These are phyloP conservation scores for Yamadazyma sp. DNA, from an alignment of 1,139 yeast species.

Conservation along the genomic window DNA sequence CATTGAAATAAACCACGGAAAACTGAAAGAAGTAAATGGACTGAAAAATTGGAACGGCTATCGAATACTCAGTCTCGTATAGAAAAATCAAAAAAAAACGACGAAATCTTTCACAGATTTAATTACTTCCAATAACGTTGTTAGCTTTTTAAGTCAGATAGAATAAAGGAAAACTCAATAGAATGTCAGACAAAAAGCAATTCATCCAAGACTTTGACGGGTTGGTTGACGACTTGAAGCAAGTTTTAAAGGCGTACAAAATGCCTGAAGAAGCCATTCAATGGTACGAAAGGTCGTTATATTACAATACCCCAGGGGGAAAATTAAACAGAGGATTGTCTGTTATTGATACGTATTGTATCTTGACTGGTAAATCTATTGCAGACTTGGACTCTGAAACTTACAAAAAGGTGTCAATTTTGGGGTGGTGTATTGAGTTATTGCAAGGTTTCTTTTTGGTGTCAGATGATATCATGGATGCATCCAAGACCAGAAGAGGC, in stretches of 20 bases:
- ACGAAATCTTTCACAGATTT: no score
- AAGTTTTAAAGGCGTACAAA: conserved; percentile 64
- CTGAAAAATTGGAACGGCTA: not conserved
- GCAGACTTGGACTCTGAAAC: conserved; percentile 66
- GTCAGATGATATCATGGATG: conserved; percentile 99
- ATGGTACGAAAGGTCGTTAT: conserved; percentile 76
- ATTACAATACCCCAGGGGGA: conserved; percentile 95
- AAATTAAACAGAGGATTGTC: conserved; percentile 95
- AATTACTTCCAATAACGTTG: no score
- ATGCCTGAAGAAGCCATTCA: conserved; percentile 85
- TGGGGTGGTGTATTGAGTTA: conserved; percentile 96
- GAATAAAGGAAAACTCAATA: no score
- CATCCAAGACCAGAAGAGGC: conserved; percentile 94
- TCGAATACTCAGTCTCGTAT: not conserved
- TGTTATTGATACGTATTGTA: conserved; percentile 87
- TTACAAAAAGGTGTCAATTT: conserved; percentile 80
- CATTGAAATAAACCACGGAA: not conserved
- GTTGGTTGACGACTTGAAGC: conserved; percentile 73
- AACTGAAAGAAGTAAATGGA: no score
- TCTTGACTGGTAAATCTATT: conserved; percentile 62
- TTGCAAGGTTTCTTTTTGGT: conserved; percentile 96
- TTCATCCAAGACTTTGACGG: conserved; percentile 76
- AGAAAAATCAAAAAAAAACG: not conserved
- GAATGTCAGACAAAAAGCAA: conserved; percentile 17
- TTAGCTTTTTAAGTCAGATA: no score